Base-by-base conservation (phyloP, 495 filamentous ascomycete species). In the Daldinia decipiens region DNA sequence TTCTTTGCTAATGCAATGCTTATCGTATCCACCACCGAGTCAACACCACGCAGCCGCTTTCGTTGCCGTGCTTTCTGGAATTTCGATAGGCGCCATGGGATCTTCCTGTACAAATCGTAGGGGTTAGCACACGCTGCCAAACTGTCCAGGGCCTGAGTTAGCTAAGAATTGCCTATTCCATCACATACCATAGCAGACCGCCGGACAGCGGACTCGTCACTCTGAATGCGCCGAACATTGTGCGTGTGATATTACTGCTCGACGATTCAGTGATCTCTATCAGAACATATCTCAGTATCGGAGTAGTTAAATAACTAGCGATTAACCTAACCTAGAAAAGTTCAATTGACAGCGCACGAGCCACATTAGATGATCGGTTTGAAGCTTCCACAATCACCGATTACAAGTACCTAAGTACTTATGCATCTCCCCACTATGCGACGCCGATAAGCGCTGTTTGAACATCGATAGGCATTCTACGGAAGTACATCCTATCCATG, bases 51-150 rank as follows among this genome's bases (percentile, higher is more conserved):
- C 51, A 99, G 84, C 24, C 95, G 92, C 78, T 91, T 87, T 62
- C 95, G 90, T 65, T 98, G 95, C 32, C 95, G 92, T 67, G 87
- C 87, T 79, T 99, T 99, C 78, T 98, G 95, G 72, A 89, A 90
- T 61, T 84, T 79, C 45, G 95, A 99, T 76, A 99, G 90, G 54
- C 96, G 92, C 93, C 93, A 99, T 63, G 95, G 96, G 78, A 91
- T 94, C 90, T 99, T 99, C 95, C 95, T 98, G 71, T 72, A 63
- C 8, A 56, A 36, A 5, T 36, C 59, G 11, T 59, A 31, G 36
- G 36, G 17, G 62, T 74, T 54, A 74, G 65, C 32, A 47, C 4
- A 24, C 7, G 17, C 8, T 47, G 9, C 19, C 9, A 47, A 47
- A 12, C 19, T 47, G 3, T 24, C 19, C 24, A 2, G 3, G 13